These are phyloP conservation scores for Teunomyces panamensis DNA, from an alignment of 805 yeast species.

Conservation along the genomic window DNA sequence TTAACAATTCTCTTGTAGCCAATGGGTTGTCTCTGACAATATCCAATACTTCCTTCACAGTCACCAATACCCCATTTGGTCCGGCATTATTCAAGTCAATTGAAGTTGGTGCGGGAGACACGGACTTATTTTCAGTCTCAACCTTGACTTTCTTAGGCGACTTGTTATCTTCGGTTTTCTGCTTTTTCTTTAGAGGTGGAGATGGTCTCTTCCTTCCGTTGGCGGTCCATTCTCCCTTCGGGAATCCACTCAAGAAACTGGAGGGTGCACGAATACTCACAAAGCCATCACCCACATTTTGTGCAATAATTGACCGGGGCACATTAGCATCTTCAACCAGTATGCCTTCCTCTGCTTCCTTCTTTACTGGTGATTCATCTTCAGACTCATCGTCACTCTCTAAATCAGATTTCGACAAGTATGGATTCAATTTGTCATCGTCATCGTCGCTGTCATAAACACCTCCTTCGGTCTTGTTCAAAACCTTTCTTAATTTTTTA, in stretches of 20 bases:
- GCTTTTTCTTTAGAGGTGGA: conserved; percentile 36
- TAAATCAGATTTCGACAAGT: conserved; percentile 53
- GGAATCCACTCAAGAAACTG: conserved; percentile 60
- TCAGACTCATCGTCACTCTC: conserved; percentile 62
- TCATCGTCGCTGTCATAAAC: conserved; percentile 88
- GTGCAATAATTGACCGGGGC: conserved; percentile 17
- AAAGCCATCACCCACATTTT: conserved; percentile 33
- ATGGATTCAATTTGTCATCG: conserved; percentile 63
- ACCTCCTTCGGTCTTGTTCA: conserved; percentile 82
- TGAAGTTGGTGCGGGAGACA: conserved; percentile 6
- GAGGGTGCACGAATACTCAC: conserved; percentile 65
- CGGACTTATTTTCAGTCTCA: conserved; percentile 12
- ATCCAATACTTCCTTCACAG: conserved; percentile 68
- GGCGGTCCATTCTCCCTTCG: conserved; percentile 85
- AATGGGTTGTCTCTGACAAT: conserved; percentile 57
- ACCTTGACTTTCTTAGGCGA: conserved; percentile 28
- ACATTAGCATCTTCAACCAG: conserved; percentile 5
- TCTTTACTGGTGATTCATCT: conserved; percentile 34
- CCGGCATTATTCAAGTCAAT: conserved; percentile 36
- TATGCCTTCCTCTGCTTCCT: conserved; percentile 26
- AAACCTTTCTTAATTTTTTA: conserved; percentile 74
- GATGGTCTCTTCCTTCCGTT: conserved; percentile 38
- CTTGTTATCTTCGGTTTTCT: conserved; percentile 32
- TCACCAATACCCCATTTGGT: conserved; percentile 47
- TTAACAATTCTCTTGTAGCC: conserved; percentile 62